Conservation (phyloP, 2,329 filamentous ascomycete species). For the Talaromyces sp. region DNA sequence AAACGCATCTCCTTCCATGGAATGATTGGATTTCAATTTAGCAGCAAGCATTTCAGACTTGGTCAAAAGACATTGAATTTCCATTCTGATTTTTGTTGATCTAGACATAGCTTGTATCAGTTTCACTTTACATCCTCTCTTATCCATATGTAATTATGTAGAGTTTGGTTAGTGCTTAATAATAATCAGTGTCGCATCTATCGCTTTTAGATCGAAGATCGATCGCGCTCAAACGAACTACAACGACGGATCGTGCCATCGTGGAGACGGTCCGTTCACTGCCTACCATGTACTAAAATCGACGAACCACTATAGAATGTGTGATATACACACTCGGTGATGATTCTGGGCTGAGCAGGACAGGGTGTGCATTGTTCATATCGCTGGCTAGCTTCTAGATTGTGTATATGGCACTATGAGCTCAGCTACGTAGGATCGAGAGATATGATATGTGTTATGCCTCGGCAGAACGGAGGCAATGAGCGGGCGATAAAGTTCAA, state of each 20-base stretch:
- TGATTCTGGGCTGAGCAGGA: not conserved
- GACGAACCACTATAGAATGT: not conserved
- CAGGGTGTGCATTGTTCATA: not conserved
- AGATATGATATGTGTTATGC: not conserved
- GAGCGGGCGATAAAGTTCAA: not conserved
- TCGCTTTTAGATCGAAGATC: not conserved
- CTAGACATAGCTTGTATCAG: not conserved
- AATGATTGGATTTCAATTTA: not conserved
- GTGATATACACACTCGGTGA: not conserved
- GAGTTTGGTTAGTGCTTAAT: not conserved
- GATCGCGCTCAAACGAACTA: not conserved
- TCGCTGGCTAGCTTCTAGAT: too few species aligned
- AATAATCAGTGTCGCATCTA: not conserved
- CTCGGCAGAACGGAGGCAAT: not conserved
- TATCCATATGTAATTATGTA: not conserved
- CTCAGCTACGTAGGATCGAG: too few species aligned
- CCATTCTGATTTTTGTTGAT: too few species aligned
- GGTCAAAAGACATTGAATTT: not conserved
- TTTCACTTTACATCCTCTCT: not conserved
- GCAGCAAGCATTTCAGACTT: not conserved
- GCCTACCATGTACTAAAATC: too few species aligned
- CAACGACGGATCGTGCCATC: not conserved
- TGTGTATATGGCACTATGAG: not conserved
- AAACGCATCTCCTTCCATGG: not conserved
- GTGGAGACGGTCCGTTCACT: not conserved